Percentiles rank a stretch among this genome's conserved stretches.
Conservation (phyloP, 306 rosid species). For the Trichosanthes cucumerina region DNA sequence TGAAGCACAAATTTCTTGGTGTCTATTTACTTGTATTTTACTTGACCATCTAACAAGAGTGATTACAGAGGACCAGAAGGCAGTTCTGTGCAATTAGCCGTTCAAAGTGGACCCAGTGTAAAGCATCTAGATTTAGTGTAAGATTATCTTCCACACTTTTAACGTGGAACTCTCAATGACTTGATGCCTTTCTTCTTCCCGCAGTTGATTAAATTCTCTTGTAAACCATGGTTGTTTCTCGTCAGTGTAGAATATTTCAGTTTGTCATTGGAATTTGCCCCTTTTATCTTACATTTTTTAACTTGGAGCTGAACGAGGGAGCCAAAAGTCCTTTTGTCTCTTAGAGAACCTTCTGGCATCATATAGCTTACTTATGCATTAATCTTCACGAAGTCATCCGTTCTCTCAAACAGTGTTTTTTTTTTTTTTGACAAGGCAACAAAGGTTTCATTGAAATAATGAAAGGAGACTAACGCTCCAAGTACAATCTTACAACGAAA, state of each 20-base stretch:
- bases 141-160: constrained; percentile 16
- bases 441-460: too few relatives aligned
- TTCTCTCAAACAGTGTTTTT: neutral
- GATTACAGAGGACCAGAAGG: constrained; percentile 84
- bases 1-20: neutral
- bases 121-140: constrained; percentile 58
- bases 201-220: neutral
- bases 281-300: neutral
- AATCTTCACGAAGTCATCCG: neutral
- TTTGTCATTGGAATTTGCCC: neutral
- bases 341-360: neutral
- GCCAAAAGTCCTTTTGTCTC: neutral
- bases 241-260: neutral
- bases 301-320: neutral
- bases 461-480: too few relatives aligned
- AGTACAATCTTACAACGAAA: too few relatives aligned
- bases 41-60: neutral
- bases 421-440: too few relatives aligned
- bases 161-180: neutral
- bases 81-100: constrained; percentile 67
- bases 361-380: neutral
- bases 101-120: constrained; percentile 62
- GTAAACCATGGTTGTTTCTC: neutral
- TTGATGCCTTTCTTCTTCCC: neutral
- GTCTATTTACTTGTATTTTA: neutral